A percentile compares a stretch with the other conserved stretches of the same genome.
These are phyloP conservation scores for Sugiyamaella floridensis DNA, from an alignment of 805 yeast species.

Conservation along the genomic window DNA sequence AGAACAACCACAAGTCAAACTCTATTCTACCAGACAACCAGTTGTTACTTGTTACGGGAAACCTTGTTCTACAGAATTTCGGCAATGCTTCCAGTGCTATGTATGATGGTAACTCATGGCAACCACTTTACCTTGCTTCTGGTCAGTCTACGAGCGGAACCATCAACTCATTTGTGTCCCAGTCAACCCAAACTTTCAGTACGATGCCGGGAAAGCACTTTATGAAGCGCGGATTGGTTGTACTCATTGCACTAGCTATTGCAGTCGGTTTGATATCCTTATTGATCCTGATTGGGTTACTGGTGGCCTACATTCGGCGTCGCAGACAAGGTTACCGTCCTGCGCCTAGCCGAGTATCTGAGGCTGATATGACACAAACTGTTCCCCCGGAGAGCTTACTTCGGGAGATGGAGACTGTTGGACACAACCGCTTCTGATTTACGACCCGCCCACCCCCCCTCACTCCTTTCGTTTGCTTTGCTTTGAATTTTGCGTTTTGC, in stretches of 20 bases:
- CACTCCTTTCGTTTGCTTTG: background rate
- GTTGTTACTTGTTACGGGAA: conserved; percentile 55
- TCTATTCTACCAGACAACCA: conserved; percentile 36
- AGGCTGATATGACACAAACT: conserved; percentile 52
- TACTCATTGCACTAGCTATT: conserved; percentile 60
- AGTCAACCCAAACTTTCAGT: conserved; percentile 20
- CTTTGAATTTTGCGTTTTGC: background rate
- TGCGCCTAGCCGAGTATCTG: conserved; percentile 50
- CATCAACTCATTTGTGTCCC: conserved; percentile 29
- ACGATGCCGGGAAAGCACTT: conserved; percentile 16
- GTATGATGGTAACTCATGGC: conserved; percentile 61
- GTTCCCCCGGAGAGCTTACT: conserved; percentile 55
- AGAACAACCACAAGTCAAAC: conserved; percentile 25
- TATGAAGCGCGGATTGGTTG: conserved; percentile 55
- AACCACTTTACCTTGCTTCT: conserved; percentile 48
- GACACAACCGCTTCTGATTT: conserved; percentile 8
- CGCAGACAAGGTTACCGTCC: conserved; percentile 39
- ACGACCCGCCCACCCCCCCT: too few species aligned
- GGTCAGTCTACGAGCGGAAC: conserved; percentile 22
- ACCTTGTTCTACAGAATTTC: conserved; percentile 39
- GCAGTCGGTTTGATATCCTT: conserved; percentile 47
- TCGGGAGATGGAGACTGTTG: conserved; percentile 36
- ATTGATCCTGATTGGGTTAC: conserved; percentile 37
- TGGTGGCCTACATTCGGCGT: conserved; percentile 36
- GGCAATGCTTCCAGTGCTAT: conserved; percentile 58